Conservation (phyloP, 148 eudicot species). For the Arbutus unedo region DNA sequence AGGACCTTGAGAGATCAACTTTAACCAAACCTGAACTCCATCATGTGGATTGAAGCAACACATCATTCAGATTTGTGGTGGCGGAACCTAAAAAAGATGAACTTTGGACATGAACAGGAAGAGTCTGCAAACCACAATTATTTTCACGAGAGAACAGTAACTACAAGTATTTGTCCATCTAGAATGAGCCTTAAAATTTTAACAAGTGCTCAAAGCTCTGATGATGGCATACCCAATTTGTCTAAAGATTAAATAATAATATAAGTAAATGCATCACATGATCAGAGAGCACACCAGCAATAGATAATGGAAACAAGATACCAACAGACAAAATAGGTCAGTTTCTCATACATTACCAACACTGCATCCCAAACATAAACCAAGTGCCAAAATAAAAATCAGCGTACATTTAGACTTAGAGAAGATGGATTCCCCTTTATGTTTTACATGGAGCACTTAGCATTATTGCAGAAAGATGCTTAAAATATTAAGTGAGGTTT, state of each 20-base stretch:
- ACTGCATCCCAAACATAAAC: not conserved
- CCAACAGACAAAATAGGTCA: not conserved
- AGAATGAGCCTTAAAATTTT: not conserved
- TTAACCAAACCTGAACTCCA: no score
- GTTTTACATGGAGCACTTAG: not conserved
- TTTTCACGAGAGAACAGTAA: not conserved
- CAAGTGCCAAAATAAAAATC: not conserved
- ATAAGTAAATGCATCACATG: not conserved
- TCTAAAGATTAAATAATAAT: not conserved
- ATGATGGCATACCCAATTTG: not conserved
- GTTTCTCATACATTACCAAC: not conserved
- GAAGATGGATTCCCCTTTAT: not conserved
- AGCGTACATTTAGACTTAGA: not conserved
- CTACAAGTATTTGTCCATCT: not conserved
- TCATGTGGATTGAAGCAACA: no score
- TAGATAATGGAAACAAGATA: not conserved
- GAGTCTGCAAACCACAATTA: not conserved
- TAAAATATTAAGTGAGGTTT: not conserved
- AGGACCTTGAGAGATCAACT: no score
- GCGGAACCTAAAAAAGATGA: no score
- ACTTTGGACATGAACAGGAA: constrained; percentile 5
- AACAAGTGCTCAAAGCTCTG: constrained; percentile 1
- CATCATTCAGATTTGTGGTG: no score
- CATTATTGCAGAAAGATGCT: not conserved
- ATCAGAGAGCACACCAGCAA: not conserved